These are phyloP conservation scores for Ormosia emarginata DNA, from an alignment of 306 rosid species.

Conservation along the genomic window DNA sequence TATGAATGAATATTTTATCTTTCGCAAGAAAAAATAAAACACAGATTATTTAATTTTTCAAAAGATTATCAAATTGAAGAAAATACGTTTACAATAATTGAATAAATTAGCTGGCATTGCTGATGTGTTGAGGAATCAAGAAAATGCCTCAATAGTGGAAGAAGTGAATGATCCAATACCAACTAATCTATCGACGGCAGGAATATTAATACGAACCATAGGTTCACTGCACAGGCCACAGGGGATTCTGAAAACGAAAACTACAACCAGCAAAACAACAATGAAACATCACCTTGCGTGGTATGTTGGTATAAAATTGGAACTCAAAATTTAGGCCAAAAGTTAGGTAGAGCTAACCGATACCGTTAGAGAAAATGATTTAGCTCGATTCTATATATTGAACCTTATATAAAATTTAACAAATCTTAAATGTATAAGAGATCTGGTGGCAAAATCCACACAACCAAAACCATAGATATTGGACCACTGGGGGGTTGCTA, in stretches of 20 bases:
- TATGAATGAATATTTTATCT: too few species aligned
- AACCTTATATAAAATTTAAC: neutral
- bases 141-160: slow-evolving; percentile 12
- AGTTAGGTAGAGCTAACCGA: slow-evolving; percentile 21
- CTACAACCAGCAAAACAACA: slow-evolving; percentile 23
- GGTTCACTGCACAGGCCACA: neutral
- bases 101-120: neutral
- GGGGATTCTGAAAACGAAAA: slow-evolving; percentile 14
- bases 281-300: slow-evolving; percentile 16
- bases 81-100: neutral
- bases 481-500: neutral
- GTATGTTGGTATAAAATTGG: slow-evolving; percentile 9
- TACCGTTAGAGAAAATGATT: neutral
- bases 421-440: neutral
- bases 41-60: too few species aligned
- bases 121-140: slow-evolving; percentile 15
- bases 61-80: neutral
- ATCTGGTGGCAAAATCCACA: slow-evolving; percentile 5
- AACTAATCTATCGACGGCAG: slow-evolving; percentile 6
- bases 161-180: slow-evolving; percentile 24
- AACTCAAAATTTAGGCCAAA: slow-evolving; percentile 1
- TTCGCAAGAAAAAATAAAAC: too few species aligned
- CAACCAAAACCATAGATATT: slow-evolving; percentile 9
- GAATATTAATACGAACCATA: slow-evolving; percentile 31
- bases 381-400: neutral